Percentiles rank a stretch among this genome's conserved stretches.
These are phyloP conservation scores for Pisolithus orientalis DNA, from an alignment of 768 basidiomycete genomes.

Conservation along the genomic window DNA sequence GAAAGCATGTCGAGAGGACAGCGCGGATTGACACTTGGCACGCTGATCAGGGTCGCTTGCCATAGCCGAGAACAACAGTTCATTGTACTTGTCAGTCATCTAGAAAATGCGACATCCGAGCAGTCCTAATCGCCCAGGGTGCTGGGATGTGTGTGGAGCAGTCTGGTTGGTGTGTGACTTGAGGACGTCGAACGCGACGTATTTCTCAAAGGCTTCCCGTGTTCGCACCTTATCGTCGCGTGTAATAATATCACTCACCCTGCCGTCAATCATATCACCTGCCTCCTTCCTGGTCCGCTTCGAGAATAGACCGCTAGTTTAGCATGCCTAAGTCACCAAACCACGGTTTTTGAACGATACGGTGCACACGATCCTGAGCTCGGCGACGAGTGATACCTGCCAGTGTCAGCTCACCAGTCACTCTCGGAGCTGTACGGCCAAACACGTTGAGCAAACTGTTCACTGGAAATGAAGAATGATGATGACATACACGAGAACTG, in stretches of 20 bases:
- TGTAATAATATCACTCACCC: slow-evolving; percentile 88
- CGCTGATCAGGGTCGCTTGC: too few relatives aligned
- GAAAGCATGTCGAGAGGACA: too few relatives aligned
- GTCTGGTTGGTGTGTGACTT: too few relatives aligned
- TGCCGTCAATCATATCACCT: slow-evolving; percentile 90
- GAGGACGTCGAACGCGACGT: too few relatives aligned
- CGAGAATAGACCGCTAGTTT: slow-evolving; percentile 76
- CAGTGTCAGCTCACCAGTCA: slow-evolving; percentile 45
- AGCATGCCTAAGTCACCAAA: background rate
- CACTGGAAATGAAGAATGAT: background rate
- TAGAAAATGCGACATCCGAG: too few relatives aligned
- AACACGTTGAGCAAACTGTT: slow-evolving; percentile 7
- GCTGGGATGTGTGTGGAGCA: too few relatives aligned
- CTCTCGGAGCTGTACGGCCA: slow-evolving; percentile 56
- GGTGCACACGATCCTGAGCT: slow-evolving; percentile 98
- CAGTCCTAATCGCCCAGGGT: too few relatives aligned
- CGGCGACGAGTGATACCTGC: slow-evolving; percentile 34
- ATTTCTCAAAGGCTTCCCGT: slow-evolving; percentile 52
- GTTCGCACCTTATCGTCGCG: slow-evolving; percentile 84
- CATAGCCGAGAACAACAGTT: too few relatives aligned
- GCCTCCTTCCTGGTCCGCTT: slow-evolving; percentile 88
- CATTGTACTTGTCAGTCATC: too few relatives aligned
- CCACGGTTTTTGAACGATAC: slow-evolving; percentile 73
- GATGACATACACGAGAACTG: slow-evolving; percentile 79
- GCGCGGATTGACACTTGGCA: too few relatives aligned